These are phyloP conservation scores for Fusarium sp. DNA, from an alignment of 2,329 filamentous ascomycete species.

Conservation along the genomic window DNA sequence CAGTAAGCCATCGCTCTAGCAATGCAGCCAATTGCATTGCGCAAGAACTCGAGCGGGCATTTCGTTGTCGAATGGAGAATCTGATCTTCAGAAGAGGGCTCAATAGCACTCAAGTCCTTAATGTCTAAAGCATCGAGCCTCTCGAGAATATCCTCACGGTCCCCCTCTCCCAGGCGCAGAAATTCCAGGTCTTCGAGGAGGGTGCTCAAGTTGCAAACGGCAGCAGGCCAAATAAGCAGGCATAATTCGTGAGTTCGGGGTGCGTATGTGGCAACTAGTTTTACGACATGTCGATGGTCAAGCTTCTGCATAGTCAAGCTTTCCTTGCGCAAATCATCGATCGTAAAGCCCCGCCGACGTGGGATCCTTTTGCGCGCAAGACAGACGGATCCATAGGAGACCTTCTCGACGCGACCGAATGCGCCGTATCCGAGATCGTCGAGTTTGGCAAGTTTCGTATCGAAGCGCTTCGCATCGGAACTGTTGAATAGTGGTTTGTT, in stretches of 20 bases:
- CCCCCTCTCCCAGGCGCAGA: slow-evolving; percentile 52
- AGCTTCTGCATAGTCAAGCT: slow-evolving; percentile 60
- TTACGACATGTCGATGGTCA: slow-evolving; percentile 60
- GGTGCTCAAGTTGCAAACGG: slow-evolving; percentile 57
- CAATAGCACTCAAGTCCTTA: slow-evolving; percentile 51
- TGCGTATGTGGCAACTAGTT: slow-evolving; percentile 60
- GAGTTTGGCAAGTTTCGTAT: slow-evolving; percentile 46
- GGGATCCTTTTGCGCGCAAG: slow-evolving; percentile 59
- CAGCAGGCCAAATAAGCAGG: slow-evolving; percentile 60
- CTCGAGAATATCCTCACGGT: slow-evolving; percentile 54
- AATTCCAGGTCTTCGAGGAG: slow-evolving; percentile 58
- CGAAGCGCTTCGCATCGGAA: slow-evolving; percentile 50
- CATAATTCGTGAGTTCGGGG: slow-evolving; percentile 54
- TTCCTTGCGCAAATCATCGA: slow-evolving; percentile 58
- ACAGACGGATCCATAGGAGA: slow-evolving; percentile 54
- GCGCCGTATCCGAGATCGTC: slow-evolving; percentile 56
- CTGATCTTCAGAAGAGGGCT: slow-evolving; percentile 40
- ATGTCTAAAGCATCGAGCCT: slow-evolving; percentile 54
- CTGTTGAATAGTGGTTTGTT: slow-evolving; percentile 47
- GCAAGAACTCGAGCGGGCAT: slow-evolving; percentile 56
- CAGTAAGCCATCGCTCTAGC: slow-evolving; percentile 57
- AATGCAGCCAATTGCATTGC: slow-evolving; percentile 57
- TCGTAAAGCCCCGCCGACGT: slow-evolving; percentile 50
- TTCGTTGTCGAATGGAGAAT: slow-evolving; percentile 38
- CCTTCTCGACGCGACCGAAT: slow-evolving; percentile 58